These are phyloP conservation scores for Geranium rotundifolium DNA, from an alignment of 345 rosid species.

Conservation along the genomic window DNA sequence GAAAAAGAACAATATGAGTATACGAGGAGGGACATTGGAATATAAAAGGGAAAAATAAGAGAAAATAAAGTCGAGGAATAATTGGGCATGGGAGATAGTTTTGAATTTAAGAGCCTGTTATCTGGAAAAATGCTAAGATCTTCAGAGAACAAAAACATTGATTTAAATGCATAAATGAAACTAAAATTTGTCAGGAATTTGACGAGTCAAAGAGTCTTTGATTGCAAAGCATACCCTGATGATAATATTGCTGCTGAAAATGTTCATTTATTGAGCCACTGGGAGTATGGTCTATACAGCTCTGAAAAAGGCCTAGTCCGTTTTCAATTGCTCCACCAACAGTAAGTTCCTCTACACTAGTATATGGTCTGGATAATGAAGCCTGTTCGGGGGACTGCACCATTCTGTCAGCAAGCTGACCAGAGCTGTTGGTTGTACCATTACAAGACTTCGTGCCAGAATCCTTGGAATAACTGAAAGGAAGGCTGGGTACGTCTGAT, in stretches of 20 bases:
- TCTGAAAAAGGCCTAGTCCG: slow-evolving; percentile 3
- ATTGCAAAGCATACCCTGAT: neutral
- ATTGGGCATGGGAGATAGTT: neutral
- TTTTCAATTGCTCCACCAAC: slow-evolving; percentile 9
- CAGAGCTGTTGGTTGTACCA: neutral
- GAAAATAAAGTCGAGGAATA: slow-evolving; percentile 5
- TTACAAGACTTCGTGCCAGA: neutral
- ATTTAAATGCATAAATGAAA: neutral
- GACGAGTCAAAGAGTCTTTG: neutral
- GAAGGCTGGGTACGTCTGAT: neutral
- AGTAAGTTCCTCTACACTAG: slow-evolving; percentile 10
- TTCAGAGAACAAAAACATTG: neutral
- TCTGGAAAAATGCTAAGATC: slow-evolving; percentile 1
- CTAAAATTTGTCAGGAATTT: neutral
- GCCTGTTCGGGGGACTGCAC: slow-evolving; percentile 11
- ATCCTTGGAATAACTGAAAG: slow-evolving; percentile 2
- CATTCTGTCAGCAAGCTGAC: slow-evolving; percentile 10
- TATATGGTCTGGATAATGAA: slow-evolving; percentile 12
- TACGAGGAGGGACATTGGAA: no score
- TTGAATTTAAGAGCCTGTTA: slow-evolving; percentile 9
- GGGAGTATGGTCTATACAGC: slow-evolving; percentile 1
- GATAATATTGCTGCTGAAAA: neutral
- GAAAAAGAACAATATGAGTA: no score
- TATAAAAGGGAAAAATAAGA: no score
- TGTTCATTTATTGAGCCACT: slow-evolving; percentile 7